Evolutionary conservation across 345 rosid species (phyloP).

Genomic region (Erodium maritimum): DNA sequence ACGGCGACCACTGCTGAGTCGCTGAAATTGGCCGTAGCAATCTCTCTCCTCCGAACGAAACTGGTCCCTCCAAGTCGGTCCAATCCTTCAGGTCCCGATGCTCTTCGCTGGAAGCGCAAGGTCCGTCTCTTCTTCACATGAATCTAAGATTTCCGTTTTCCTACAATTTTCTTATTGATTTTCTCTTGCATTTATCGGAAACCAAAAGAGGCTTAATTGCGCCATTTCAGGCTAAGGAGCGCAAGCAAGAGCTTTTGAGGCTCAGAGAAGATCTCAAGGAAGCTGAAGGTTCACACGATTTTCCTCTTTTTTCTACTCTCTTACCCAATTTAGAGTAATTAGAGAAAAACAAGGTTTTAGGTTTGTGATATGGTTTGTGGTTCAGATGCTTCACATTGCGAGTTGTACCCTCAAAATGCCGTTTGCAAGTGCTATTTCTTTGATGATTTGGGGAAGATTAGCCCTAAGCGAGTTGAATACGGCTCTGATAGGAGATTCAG

Average conservation of each 20-base stretch:
- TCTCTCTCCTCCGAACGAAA: constrained; percentile 75
- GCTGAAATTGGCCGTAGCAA: constrained; percentile 54
- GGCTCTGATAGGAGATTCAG: constrained; percentile 41
- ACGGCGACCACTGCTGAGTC: constrained; percentile 20
- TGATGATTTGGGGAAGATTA: constrained; percentile 54
- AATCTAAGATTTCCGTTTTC: not conserved
- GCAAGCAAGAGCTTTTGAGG: constrained; percentile 59
- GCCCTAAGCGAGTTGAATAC: constrained; percentile 24
- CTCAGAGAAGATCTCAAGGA: constrained; percentile 71
- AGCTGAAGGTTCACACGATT: constrained; percentile 44
- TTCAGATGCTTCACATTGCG: constrained; percentile 45
- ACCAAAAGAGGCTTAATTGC: not conserved
- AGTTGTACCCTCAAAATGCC: constrained; percentile 46
- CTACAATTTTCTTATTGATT: not conserved
- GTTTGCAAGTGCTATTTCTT: constrained; percentile 86
- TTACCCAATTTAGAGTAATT: not conserved
- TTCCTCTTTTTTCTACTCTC: not conserved
- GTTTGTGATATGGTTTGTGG: not conserved
- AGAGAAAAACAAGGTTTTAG: not conserved
- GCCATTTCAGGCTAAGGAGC: constrained; percentile 55
- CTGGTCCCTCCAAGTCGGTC: constrained; percentile 18
- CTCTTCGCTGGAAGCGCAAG: constrained; percentile 84
- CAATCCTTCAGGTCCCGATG: constrained; percentile 29
- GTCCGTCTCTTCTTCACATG: constrained; percentile 17
- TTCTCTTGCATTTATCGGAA: too few relatives aligned